Base-by-base conservation (phyloP, 345 rosid species). In the Eucalyptus viminalis region DNA sequence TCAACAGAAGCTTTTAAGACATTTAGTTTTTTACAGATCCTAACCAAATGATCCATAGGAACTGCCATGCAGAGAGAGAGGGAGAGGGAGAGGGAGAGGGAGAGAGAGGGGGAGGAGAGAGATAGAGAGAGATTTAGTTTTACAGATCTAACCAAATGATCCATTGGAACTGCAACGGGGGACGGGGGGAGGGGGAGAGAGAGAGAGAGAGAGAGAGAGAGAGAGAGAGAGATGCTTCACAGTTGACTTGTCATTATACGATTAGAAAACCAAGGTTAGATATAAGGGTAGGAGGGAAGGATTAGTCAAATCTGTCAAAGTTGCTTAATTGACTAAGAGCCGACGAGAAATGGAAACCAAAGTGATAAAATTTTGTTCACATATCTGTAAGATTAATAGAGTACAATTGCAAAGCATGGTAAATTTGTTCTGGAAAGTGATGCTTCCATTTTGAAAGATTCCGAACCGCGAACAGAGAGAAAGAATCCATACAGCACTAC, bases 71-170 rank as follows among this genome's bases (percentile, higher is more conserved):
- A 31, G 40, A 67, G 21, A n/a, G 40, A 67, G 40, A 69, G 80
- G 0, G 80, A 31, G 65, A 58, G n/a, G 0, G 14, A 11, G 31
- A 27, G 22, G 0, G 80, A 8, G 43, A n/a, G n/a, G n/a, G n/a
- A 31, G 43, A 6, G 54, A 47, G 49, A 49, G 49, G 1, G 49
- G 1, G 49, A 11, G 49, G 5, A 4, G 5, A 4, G 40, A 40
- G 43, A 40, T 6, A 40, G 43, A 40, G 43, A 40, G 43, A 40
- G 43, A 40, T 37, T 37, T 37, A 50, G 53, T 49, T 49, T 49
- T 12, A 49, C 14, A 49, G 53, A 50, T 50, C 53, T 50, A 15
- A 15, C 53, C 53, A 50, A 14, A 50, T 50, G 7, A 50, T 50
- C 53, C 54, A 16, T 50, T 14, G 54, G 54, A 50, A 50, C 54